Evolutionary conservation across 208 protist genomes (phyloP).

Genomic region (Angomonas desouzai): DNA sequence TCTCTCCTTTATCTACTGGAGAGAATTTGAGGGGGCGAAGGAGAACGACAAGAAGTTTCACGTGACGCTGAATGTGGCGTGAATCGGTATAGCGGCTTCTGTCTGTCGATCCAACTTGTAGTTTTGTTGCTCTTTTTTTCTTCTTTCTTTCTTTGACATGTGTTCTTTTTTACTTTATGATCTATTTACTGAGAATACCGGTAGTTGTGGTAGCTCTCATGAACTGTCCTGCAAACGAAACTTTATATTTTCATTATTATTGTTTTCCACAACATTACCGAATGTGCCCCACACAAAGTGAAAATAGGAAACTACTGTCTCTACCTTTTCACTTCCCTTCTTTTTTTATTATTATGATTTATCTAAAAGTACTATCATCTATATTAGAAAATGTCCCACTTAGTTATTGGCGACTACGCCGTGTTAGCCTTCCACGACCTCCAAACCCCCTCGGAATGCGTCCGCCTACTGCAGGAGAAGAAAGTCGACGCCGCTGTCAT

Average conservation of each 20-base stretch:
- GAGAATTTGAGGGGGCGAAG: slow-evolving; percentile 30
- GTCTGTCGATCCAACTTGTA: background rate
- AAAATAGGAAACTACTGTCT: background rate
- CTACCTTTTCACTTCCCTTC: background rate
- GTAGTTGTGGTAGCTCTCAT: background rate
- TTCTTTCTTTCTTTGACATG: background rate
- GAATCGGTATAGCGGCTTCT: slow-evolving; percentile 6
- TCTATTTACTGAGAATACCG: background rate
- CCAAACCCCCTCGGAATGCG: slow-evolving; percentile 30
- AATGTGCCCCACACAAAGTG: too few species aligned
- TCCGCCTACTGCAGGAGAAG: slow-evolving; percentile 35
- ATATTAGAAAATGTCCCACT: background rate
- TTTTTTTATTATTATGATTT: too few species aligned
- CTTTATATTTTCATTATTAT: too few species aligned
- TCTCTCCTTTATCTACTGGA: slow-evolving; percentile 44
- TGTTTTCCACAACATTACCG: too few species aligned
- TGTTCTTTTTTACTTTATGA: slow-evolving; percentile 10
- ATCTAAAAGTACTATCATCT: too few species aligned
- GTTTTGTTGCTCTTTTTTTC: background rate
- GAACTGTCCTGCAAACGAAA: background rate
- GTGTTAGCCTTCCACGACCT: slow-evolving; percentile 54
- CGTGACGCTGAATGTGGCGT: slow-evolving; percentile 34
- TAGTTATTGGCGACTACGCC: slow-evolving; percentile 16
- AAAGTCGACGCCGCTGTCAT: slow-evolving; percentile 63
- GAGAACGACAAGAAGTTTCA: slow-evolving; percentile 30